Conservation (phyloP, 352 stramenopile genomes). For the Globisporangium cystogenes region DNA sequence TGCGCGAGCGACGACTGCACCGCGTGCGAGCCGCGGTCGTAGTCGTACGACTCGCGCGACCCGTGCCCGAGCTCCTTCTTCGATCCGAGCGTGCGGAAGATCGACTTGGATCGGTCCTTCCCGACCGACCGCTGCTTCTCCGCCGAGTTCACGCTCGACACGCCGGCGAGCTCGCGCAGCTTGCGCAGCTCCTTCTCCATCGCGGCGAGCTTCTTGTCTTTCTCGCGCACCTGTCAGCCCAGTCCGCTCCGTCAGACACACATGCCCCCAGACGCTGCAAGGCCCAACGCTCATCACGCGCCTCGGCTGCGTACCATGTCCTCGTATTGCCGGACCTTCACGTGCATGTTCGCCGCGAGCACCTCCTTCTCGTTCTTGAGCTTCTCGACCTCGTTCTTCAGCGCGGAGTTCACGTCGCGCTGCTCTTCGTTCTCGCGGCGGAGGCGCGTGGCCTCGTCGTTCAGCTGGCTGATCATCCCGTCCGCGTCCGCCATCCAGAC, state of each 20-base stretch:
- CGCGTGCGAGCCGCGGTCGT: constrained; percentile 36
- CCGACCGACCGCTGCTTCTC: constrained; percentile 59
- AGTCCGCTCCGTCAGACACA: not conserved
- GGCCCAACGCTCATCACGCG: too few relatives aligned
- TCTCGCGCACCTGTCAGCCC: constrained; percentile 29
- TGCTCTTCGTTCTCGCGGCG: constrained; percentile 71
- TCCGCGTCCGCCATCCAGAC: constrained; percentile 79
- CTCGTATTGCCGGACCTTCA: constrained; percentile 72
- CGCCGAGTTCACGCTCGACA: constrained; percentile 26
- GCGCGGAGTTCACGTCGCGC: constrained; percentile 46
- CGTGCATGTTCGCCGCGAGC: constrained; percentile 58
- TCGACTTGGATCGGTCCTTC: constrained; percentile 47
- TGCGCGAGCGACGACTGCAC: constrained; percentile 55
- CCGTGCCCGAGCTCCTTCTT: constrained; percentile 65
- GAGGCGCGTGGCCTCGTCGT: constrained; percentile 73
- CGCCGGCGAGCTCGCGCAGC: constrained; percentile 47
- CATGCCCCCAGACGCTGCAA: too few relatives aligned
- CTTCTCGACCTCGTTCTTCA: constrained; percentile 71
- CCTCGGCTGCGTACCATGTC: constrained; percentile 32
- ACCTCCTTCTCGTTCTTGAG: constrained; percentile 80
- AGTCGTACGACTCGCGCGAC: constrained; percentile 19
- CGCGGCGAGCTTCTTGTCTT: constrained; percentile 60
- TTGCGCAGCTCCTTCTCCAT: constrained; percentile 72
- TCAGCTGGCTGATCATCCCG: constrained; percentile 80
- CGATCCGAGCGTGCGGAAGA: constrained; percentile 81